phyloP scores from a whole-genome alignment of 768 basidiomycete genomes.

The Flagelloscypha sp. region DNA sequence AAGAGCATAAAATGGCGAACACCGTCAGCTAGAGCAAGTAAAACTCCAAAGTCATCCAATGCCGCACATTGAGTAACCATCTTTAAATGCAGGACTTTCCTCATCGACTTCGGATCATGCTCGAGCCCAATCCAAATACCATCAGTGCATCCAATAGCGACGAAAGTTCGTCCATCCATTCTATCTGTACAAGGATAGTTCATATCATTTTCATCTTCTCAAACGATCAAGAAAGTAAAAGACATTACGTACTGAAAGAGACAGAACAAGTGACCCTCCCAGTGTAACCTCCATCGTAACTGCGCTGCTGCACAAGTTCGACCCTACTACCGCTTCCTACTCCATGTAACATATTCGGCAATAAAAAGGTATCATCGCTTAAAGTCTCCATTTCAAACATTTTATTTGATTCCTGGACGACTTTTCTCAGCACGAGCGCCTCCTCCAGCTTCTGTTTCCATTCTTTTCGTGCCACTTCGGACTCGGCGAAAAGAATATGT shows the following conservation, averaged over 20 bases:
- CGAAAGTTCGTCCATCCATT: slow-evolving; percentile 69
- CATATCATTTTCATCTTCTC: too few relatives aligned
- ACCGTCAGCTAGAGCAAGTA: slow-evolving; percentile 68
- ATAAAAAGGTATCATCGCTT: slow-evolving; percentile 57
- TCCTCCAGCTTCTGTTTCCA: slow-evolving; percentile 65
- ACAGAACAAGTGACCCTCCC: slow-evolving; percentile 66
- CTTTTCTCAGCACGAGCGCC: slow-evolving; percentile 52
- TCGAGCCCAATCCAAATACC: slow-evolving; percentile 94
- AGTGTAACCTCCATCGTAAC: slow-evolving; percentile 44
- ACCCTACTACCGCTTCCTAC: too few relatives aligned
- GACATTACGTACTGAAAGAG: slow-evolving; percentile 45
- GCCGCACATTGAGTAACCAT: slow-evolving; percentile 64
- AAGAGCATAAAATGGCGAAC: slow-evolving; percentile 17
- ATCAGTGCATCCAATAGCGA: slow-evolving; percentile 86
- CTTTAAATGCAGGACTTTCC: slow-evolving; percentile 65
- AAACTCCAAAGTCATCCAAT: slow-evolving; percentile 68
- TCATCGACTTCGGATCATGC: slow-evolving; percentile 56
- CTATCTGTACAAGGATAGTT: too few relatives aligned
- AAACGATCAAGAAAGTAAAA: not conserved
- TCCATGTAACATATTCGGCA: slow-evolving; percentile 40
- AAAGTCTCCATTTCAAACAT: slow-evolving; percentile 62
- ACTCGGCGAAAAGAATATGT: slow-evolving; percentile 59
- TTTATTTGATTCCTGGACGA: slow-evolving; percentile 60
- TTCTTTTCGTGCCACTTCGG: slow-evolving; percentile 43
- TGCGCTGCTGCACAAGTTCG: slow-evolving; percentile 25